Percentiles rank a stretch among this genome's conserved stretches.
These are phyloP conservation scores for Pythium rishiriense DNA, from an alignment of 352 stramenopile genomes.

Conservation along the genomic window DNA sequence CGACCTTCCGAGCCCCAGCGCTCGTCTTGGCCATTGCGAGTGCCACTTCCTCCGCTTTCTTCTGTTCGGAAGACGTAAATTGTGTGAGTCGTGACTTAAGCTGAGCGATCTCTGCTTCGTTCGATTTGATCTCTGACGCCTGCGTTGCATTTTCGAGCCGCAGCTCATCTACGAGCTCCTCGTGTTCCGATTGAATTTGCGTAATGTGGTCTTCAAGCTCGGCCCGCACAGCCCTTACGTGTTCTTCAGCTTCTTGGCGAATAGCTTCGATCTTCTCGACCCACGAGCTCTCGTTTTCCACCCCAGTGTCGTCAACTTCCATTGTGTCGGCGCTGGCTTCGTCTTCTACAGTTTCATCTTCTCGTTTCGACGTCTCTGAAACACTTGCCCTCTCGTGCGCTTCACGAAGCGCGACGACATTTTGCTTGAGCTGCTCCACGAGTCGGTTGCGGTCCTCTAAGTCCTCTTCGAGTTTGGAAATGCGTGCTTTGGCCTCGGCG, in stretches of 20 bases:
- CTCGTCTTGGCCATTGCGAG: slow-evolving; percentile 69
- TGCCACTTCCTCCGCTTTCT: slow-evolving; percentile 77
- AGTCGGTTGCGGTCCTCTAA: slow-evolving; percentile 69
- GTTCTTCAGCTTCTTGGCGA: slow-evolving; percentile 56
- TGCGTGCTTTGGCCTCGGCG: slow-evolving; percentile 44
- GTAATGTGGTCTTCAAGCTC: slow-evolving; percentile 72
- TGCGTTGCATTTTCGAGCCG: slow-evolving; percentile 62
- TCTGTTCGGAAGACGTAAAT: slow-evolving; percentile 72
- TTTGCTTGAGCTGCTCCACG: slow-evolving; percentile 72
- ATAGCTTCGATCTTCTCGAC: slow-evolving; percentile 56
- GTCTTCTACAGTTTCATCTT: slow-evolving; percentile 34
- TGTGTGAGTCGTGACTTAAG: slow-evolving; percentile 64
- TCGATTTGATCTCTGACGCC: slow-evolving; percentile 51
- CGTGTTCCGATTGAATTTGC: slow-evolving; percentile 49
- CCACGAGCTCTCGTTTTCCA: slow-evolving; percentile 34
- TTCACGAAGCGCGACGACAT: slow-evolving; percentile 51
- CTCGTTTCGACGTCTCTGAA: slow-evolving; percentile 20
- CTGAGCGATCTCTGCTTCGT: slow-evolving; percentile 70
- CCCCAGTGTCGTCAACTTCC: slow-evolving; percentile 33
- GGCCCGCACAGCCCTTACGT: slow-evolving; percentile 51
- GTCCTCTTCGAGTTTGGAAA: slow-evolving; percentile 65
- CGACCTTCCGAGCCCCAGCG: slow-evolving; percentile 64
- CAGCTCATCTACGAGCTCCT: slow-evolving; percentile 57
- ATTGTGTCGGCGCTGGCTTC: slow-evolving; percentile 30
- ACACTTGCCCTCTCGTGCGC: slow-evolving; percentile 14